These are phyloP conservation scores for Neonectria hederae DNA, from an alignment of 2,329 filamentous ascomycete species.

Conservation along the genomic window DNA sequence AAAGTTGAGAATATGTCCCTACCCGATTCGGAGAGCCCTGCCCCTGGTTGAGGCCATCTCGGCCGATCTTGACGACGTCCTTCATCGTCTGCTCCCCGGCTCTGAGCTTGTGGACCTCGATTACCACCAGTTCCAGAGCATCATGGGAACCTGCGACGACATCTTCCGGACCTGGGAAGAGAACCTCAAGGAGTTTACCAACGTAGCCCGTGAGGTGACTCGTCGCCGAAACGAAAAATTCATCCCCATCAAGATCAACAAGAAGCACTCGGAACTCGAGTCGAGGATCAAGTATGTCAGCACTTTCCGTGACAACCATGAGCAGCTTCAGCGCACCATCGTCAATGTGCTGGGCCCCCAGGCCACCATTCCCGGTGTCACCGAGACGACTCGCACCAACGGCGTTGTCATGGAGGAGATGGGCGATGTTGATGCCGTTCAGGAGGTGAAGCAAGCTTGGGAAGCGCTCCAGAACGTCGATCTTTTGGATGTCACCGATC, in stretches of 20 bases:
- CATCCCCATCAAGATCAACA: conserved; percentile 95
- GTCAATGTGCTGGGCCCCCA: conserved; percentile 92
- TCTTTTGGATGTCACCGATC: conserved; percentile 87
- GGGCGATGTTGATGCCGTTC: conserved; percentile 95
- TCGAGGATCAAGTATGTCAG: conserved; percentile 91
- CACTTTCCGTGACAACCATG: conserved; percentile 95
- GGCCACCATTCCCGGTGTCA: conserved; percentile 63
- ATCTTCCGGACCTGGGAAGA: conserved; percentile 97
- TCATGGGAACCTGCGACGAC: conserved; percentile 84
- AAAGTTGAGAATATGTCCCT: conserved; percentile 95
- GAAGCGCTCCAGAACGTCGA: conserved; percentile 94
- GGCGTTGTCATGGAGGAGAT: conserved; percentile 89
- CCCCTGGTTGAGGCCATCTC: conserved; percentile 98
- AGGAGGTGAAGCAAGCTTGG: conserved; percentile 95
- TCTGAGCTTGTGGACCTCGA: conserved; percentile 90
- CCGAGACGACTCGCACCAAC: conserved; percentile 62
- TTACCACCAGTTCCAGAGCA: conserved; percentile 85
- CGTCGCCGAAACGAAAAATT: conserved; percentile 96
- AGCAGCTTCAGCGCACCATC: conserved; percentile 96
- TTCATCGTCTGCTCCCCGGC: conserved; percentile 87
- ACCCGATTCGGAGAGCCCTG: conserved; percentile 89
- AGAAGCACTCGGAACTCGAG: conserved; percentile 88
- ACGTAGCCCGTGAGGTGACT: conserved; percentile 94
- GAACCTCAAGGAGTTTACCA: conserved; percentile 96
- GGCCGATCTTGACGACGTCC: conserved; percentile 84